Percentiles rank a stretch among this genome's conserved stretches.
Evolutionary conservation across 352 stramenopile species (phyloP).

Genomic region (Pythium aristosporum): DNA sequence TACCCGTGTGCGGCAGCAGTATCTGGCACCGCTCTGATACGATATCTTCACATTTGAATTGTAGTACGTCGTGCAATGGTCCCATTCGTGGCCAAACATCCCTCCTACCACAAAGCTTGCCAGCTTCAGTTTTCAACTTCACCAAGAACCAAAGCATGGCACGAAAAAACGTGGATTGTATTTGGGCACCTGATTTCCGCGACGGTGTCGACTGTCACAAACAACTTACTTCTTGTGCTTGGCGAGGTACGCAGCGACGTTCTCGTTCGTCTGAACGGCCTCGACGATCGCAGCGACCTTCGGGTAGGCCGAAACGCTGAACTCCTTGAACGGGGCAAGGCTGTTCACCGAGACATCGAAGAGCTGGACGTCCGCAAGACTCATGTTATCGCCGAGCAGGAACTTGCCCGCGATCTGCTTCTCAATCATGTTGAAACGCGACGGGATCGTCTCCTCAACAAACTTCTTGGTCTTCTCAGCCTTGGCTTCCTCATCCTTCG

Average conservation of each 20-base stretch:
- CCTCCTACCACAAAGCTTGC: too few relatives aligned
- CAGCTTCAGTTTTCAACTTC: too few relatives aligned
- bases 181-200: too few relatives aligned
- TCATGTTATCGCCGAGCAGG: constrained; percentile 45
- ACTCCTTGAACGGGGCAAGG: constrained; percentile 33
- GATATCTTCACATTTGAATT: too few relatives aligned
- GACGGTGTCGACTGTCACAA: background rate
- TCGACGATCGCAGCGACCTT: constrained; percentile 43
- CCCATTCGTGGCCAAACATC: too few relatives aligned
- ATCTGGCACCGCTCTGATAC: too few relatives aligned
- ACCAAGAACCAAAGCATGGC: too few relatives aligned
- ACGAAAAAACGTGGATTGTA: background rate
- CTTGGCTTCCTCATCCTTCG: constrained; percentile 41
- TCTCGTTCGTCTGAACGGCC: constrained; percentile 33
- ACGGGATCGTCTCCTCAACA: constrained; percentile 41
- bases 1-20: too few relatives aligned
- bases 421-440: constrained; percentile 37
- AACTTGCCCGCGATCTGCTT: constrained; percentile 42
- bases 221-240: constrained; percentile 19
- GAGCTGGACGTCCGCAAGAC: constrained; percentile 49
- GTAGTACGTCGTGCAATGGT: too few relatives aligned
- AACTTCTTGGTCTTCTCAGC: constrained; percentile 47
- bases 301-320: constrained; percentile 39
- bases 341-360: constrained; percentile 53
- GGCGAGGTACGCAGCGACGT: constrained; percentile 41